Base-by-base conservation (phyloP, 768 basidiomycete species). In the Trametes elegans region DNA sequence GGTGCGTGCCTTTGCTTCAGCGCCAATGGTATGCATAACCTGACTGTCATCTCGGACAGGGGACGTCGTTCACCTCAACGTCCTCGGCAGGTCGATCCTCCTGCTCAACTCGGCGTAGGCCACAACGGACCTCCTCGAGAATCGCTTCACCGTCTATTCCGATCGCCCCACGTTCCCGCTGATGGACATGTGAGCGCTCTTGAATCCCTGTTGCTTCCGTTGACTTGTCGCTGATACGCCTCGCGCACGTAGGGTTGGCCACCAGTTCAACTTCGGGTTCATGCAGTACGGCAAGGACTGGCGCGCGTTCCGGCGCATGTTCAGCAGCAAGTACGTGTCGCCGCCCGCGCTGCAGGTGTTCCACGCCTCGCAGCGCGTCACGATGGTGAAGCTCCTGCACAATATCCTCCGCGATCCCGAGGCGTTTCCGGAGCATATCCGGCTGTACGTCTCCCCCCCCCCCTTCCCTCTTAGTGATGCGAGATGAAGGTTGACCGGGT, bases 41-140 rank as follows among this genome's bases (percentile, higher is more conserved):
- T n/a, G 41, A 3, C 69, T 66, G 47, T 68, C 66, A 16, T 65
- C 18, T 62, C 66, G 31, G 26, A 19, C 29, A 53, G 52, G 52
- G 24, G 52, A 53, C n/a, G 36, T 53, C 34, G 43, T 53, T 8
- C 27, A 32, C 24, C 42, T 53, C 7, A 42, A 26, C 11, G 24
- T 53, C 23, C 39, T 53, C 52, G 34, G 39, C 24, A 28, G 39
- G 10, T 43, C 42, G 23, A 53, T 68, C 8, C 34, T 68, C 21
- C 28, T 66, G 27, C 47, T 69, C 18, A 67, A 68, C 50, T 66
- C 69, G 1, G 43, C 54, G 21, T 39, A 61, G 24, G 59, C 62
- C 14, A 64, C 61, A 7, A 41, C 35, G 1, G 69, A 70, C 16
- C 63, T 70, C 39, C 55, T 70, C 35, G 62, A 69, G 29, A 60